Evolutionary conservation across 1,284 basidiomycete species (phyloP), one percentile per base, ranked within the genome.

Genomic region (Pyrrhoderma lamaoense): DNA sequence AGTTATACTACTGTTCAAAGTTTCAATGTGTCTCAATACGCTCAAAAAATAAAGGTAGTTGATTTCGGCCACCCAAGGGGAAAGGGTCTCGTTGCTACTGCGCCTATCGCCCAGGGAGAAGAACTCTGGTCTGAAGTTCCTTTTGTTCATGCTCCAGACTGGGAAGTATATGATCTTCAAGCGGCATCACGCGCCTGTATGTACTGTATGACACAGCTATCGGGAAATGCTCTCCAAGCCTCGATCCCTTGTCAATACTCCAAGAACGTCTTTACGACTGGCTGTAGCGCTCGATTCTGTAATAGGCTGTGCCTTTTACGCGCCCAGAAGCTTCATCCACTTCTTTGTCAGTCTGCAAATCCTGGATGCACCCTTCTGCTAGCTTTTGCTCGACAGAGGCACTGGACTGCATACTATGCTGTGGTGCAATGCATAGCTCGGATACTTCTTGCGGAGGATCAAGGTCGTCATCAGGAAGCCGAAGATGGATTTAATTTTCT

Each of bases 111-210:
- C 18, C 74, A 80, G 59, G 89, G 85, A 0, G 87, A 93, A 56
- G 69, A 80, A 8, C 62, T 94, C 3, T 94, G 91, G 86, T 85
- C 82, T 54, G 91, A 94, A 63, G 82, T 86, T 60, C 83, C 82
- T 0, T 87, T 82, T 60, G 64, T 83, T 43, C 65, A 86, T 16
- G 80, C 83, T 18, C 79, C 85, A 13, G 82, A 86, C 67, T 85
- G 81, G 86, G 80, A 83, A 7, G 73, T 88, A 25, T 85, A 79
- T 58, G 80, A 88, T 59, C 62, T 85, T 47, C 83, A 85, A 62
- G 62, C 59, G 50, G 59, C 66, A 11, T 79, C 77, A 1, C 65
- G 63, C 36, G 81, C 82, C 4, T 89, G 86, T 62, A 71, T 70
- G 2, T 73, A 76, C 63, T 89, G 86, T 62, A 79, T 82, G 9